Conservation (phyloP, 306 rosid species). For the Rosa persica region DNA sequence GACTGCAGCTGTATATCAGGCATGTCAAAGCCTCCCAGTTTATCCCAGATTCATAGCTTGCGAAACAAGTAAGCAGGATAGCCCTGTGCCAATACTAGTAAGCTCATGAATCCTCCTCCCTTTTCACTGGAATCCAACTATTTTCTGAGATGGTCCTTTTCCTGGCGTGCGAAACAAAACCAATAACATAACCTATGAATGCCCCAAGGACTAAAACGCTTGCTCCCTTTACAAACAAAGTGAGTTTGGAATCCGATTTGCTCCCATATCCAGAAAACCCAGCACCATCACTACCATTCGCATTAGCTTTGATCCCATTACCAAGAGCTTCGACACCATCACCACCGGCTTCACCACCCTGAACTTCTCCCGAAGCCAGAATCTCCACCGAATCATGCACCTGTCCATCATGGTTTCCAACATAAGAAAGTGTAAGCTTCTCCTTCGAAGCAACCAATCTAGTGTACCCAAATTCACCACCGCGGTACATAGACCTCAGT, state of each 20-base stretch:
- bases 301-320: constrained; percentile 7
- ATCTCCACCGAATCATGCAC: constrained; percentile 68
- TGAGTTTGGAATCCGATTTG: constrained; percentile 35
- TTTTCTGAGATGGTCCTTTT: constrained; percentile 37
- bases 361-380: constrained; percentile 63
- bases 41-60: neutral
- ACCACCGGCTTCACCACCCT: constrained; percentile 22
- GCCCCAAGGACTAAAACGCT: constrained; percentile 73
- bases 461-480: constrained; percentile 89
- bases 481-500: constrained; percentile 62
- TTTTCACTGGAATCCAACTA: constrained; percentile 70
- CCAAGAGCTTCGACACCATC: constrained; percentile 2
- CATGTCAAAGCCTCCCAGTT: neutral
- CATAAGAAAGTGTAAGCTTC: constrained; percentile 62
- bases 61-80: neutral
- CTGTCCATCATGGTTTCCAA: constrained; percentile 78
- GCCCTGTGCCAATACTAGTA: neutral
- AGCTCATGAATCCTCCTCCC: constrained; percentile 41
- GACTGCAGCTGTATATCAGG: neutral
- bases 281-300: constrained; percentile 4
- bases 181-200: constrained; percentile 68
- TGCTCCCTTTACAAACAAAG: constrained; percentile 61
- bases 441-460: constrained; percentile 65
- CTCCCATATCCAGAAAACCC: constrained; percentile 25
- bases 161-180: constrained; percentile 55